Evolutionary conservation across 176 grass and related monocot genomes (phyloP), one percentile per base, ranked within the genome.

Genomic region (Luzula sylvatica): DNA sequence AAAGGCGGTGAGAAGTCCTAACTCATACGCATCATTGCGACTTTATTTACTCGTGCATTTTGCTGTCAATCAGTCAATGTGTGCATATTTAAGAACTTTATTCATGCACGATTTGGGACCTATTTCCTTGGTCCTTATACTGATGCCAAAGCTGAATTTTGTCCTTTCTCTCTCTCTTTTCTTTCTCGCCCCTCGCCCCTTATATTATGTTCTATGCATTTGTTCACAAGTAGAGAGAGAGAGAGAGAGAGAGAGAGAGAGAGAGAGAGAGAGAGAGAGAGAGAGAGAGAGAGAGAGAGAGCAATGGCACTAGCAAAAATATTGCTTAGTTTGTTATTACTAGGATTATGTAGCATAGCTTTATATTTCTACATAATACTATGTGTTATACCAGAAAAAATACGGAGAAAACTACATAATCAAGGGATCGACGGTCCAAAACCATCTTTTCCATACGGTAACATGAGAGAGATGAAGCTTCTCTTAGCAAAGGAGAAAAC

Each of bases 381-480:
- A 20, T 95, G 83, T 79, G 26, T 75, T 58, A 65, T 50, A 55
- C 89, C 89, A 12, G 61, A 78, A 65, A 69, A 61, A 55, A 58
- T 88, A 26, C 89, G 87, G 11, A 47, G 35, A 1, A 70, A 50
- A 66, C 75, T 95, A 47, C 58, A 73, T 53, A 57, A 28, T 26
- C 89, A 88, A 62, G 77, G 74, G 45, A 82, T 95, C 61, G n/a
- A 52, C 26, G 89, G 83, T 4, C 83, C 89, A 0, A 74, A 53
- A 11, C 82, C 87, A 15, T 71, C 73, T 2, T 75, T 88, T 73
- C 89, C 74, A 8, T 95, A 84, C 72, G 89, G 89, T 23, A 95
- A 85, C 78, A 39, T 87, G 28, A 54, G 56, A 43, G 87, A 87
- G 71, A 80, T 94, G 87, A 65, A 80, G 68, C 42, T 50, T 43